Conservation (phyloP, 768 basidiomycete genomes). For the Podaxis mareebaensis region DNA sequence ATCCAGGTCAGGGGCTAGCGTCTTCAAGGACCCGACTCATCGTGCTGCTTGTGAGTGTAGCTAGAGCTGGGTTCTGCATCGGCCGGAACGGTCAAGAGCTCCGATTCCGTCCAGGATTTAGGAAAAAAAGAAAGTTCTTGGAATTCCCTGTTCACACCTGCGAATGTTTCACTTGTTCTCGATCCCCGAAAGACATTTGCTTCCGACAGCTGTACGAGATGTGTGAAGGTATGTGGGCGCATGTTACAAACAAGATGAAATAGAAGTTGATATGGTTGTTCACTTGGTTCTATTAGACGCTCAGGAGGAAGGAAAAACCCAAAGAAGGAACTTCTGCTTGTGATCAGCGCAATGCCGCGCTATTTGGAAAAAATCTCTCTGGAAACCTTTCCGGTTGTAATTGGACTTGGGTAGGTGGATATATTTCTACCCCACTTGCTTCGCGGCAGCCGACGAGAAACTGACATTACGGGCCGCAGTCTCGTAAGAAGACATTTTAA, state of each 20-base stretch:
- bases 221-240: conserved; percentile 5
- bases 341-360: neutral
- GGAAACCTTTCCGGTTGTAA: neutral
- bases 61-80: neutral
- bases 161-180: neutral
- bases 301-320: neutral
- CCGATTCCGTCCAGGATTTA: neutral
- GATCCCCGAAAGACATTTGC: neutral
- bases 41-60: too few species aligned
- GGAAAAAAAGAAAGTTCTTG: neutral
- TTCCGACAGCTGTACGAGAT: neutral
- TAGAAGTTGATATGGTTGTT: neutral
- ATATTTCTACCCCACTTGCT: neutral
- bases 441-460: neutral
- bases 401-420: neutral
- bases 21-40: neutral
- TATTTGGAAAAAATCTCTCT: neutral
- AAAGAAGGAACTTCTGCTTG: neutral
- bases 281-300: conserved; percentile 1
- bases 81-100: neutral
- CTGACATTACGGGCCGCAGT: neutral
- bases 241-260: neutral
- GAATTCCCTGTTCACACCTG: neutral
- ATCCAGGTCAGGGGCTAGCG: neutral
- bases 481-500: neutral